Evolutionary conservation across 495 filamentous ascomycete genomes (phyloP).

Genomic region (Bathelium albidoporum): DNA sequence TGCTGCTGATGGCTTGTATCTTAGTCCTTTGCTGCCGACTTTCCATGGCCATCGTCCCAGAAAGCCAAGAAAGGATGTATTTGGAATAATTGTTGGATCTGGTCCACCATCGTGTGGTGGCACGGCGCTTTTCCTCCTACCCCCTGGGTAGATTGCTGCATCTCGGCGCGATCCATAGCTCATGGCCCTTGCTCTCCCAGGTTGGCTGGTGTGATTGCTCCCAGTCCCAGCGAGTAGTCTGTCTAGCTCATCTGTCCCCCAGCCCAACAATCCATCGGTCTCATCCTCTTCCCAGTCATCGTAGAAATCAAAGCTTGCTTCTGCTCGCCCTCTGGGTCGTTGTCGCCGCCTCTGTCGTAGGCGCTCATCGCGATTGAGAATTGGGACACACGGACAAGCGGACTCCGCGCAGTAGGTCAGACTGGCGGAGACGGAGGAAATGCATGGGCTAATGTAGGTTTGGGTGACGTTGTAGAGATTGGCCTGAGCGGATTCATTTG

Average conservation of each 20-base stretch:
- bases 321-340: constrained; percentile 51
- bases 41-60: constrained; percentile 76
- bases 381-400: constrained; percentile 48
- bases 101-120: constrained; percentile 46
- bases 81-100: constrained; percentile 87
- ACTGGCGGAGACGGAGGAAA: constrained; percentile 53
- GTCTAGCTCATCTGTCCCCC: constrained; percentile 79
- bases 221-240: constrained; percentile 68
- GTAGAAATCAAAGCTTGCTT: constrained; percentile 93
- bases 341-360: constrained; percentile 49
- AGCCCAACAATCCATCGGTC: constrained; percentile 53
- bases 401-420: constrained; percentile 58
- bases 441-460: constrained; percentile 72
- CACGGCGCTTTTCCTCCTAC: constrained; percentile 54
- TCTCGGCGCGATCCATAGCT: constrained; percentile 67
- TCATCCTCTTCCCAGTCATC: constrained; percentile 90
- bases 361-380: constrained; percentile 56
- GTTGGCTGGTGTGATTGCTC: constrained; percentile 48
- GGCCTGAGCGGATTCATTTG: constrained; percentile 82
- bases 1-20: constrained; percentile 85
- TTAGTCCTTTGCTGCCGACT: constrained; percentile 62
- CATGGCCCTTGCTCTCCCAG: constrained; percentile 68
- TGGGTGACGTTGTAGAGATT: constrained; percentile 82
- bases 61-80: constrained; percentile 77
- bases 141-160: constrained; percentile 18